phyloP scores from a whole-genome alignment of 768 basidiomycete species.

The Lanmaoa rubissima region DNA sequence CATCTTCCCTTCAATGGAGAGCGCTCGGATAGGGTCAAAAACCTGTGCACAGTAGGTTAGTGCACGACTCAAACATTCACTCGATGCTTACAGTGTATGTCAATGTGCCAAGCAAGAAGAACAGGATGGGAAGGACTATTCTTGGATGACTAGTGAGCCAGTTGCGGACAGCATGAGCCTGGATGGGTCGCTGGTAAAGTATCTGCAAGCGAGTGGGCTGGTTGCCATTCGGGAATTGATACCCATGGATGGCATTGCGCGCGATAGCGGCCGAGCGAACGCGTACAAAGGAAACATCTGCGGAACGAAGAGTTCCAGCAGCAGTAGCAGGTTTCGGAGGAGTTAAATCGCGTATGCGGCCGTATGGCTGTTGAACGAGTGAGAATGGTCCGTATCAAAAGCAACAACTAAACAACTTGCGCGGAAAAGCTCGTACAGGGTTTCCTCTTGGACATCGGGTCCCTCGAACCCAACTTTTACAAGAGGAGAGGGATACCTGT shows the following conservation, averaged over 20 bases:
- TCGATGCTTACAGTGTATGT: slow-evolving; percentile 71
- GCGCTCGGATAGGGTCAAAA: slow-evolving; percentile 86
- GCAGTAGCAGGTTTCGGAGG: slow-evolving; percentile 61
- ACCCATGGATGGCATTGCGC: slow-evolving; percentile 76
- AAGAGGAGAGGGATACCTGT: slow-evolving; percentile 70
- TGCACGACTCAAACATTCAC: neutral
- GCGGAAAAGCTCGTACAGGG: slow-evolving; percentile 72
- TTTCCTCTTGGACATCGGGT: slow-evolving; percentile 79
- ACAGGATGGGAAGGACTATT: slow-evolving; percentile 73
- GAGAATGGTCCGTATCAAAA: neutral
- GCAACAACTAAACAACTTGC: slow-evolving; percentile 41
- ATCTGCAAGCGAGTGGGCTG: slow-evolving; percentile 48
- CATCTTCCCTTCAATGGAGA: slow-evolving; percentile 81
- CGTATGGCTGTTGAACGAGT: slow-evolving; percentile 61
- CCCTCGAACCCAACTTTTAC: slow-evolving; percentile 86
- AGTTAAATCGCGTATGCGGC: slow-evolving; percentile 67
- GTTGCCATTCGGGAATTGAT: slow-evolving; percentile 34
- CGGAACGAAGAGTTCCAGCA: slow-evolving; percentile 63
- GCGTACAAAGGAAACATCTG: slow-evolving; percentile 59
- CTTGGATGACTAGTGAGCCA: slow-evolving; percentile 88
- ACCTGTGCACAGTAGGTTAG: slow-evolving; percentile 48
- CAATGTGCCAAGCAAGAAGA: slow-evolving; percentile 86
- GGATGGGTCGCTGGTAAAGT: slow-evolving; percentile 62
- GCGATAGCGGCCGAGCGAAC: slow-evolving; percentile 75
- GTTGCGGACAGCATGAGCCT: slow-evolving; percentile 63